Percentiles rank a stretch among this genome's conserved stretches.
These are phyloP conservation scores for Amanita thiersii DNA, from an alignment of 768 basidiomycete species.

Conservation along the genomic window DNA sequence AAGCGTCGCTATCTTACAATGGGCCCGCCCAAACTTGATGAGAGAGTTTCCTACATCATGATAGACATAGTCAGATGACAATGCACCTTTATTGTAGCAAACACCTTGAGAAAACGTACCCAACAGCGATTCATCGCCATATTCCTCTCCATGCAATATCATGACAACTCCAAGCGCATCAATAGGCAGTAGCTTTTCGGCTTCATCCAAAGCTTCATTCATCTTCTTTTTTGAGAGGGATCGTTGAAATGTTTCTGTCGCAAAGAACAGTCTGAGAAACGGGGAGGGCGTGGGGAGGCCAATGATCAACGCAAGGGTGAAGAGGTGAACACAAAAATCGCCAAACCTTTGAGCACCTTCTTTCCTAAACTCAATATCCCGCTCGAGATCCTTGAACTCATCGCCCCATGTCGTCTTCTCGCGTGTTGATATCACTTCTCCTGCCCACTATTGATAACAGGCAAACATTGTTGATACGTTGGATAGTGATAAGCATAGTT, in stretches of 20 bases:
- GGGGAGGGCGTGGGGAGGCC: conserved; percentile 4
- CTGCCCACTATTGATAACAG: conserved; percentile 61
- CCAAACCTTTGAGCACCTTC: conserved; percentile 67
- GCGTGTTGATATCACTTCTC: conserved; percentile 78
- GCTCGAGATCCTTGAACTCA: conserved; percentile 75
- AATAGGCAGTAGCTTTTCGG: conserved; percentile 66
- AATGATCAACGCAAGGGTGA: background rate
- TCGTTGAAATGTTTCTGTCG: conserved; percentile 65
- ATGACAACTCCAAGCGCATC: conserved; percentile 82
- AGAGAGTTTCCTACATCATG: conserved; percentile 53
- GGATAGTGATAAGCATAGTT: no score
- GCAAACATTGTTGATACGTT: no score
- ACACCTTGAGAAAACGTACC: conserved; percentile 28
- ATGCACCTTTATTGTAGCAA: background rate
- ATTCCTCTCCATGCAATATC: conserved; percentile 79
- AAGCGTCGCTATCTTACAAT: conserved; percentile 76
- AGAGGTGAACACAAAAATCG: conserved; percentile 1
- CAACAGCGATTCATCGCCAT: conserved; percentile 67
- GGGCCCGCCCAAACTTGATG: conserved; percentile 69
- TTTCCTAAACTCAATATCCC: conserved; percentile 75
- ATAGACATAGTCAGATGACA: background rate
- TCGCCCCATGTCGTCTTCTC: conserved; percentile 75
- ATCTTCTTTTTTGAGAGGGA: conserved; percentile 71
- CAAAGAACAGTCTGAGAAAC: conserved; percentile 60
- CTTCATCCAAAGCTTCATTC: conserved; percentile 50